A percentile compares a stretch with the other conserved stretches of the same genome.
These are phyloP conservation scores for Trifolium fragiferum DNA, from an alignment of 306 rosid genomes.

Conservation along the genomic window DNA sequence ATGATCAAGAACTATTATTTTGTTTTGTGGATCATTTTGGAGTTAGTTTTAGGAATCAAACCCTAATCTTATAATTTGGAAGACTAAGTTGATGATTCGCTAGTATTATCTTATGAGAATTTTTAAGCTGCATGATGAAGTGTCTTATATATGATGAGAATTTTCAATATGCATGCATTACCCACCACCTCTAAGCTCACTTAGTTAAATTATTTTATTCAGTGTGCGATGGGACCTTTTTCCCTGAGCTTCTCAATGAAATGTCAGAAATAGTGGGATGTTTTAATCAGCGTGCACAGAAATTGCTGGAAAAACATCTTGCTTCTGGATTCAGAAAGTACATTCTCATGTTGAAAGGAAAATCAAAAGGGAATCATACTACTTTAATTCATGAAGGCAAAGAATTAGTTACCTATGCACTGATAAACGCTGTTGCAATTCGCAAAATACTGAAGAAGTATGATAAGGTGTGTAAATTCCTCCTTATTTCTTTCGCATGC, in stretches of 20 bases:
- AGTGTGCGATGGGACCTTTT: constrained; percentile 95
- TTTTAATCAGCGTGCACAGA: constrained; percentile 80
- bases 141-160: not conserved
- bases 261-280: constrained; percentile 84
- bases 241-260: constrained; percentile 84
- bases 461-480: constrained; percentile 66
- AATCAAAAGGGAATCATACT: constrained; percentile 46
- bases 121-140: not conserved
- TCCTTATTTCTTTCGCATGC: not conserved
- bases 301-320: constrained; percentile 72
- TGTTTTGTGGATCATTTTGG: no score
- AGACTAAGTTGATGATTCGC: not conserved
- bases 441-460: constrained; percentile 89
- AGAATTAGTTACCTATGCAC: constrained; percentile 83
- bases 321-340: constrained; percentile 82
- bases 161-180: not conserved
- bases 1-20: no score
- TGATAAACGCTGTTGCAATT: constrained; percentile 78
- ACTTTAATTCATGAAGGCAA: constrained; percentile 70
- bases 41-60: not conserved
- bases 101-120: not conserved
- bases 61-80: no score
- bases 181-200: constrained; percentile 1
- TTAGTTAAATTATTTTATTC: constrained; percentile 19
- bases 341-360: constrained; percentile 70